Evolutionary conservation across 768 basidiomycete genomes (phyloP).

Genomic region (Leccinellum luteum): DNA sequence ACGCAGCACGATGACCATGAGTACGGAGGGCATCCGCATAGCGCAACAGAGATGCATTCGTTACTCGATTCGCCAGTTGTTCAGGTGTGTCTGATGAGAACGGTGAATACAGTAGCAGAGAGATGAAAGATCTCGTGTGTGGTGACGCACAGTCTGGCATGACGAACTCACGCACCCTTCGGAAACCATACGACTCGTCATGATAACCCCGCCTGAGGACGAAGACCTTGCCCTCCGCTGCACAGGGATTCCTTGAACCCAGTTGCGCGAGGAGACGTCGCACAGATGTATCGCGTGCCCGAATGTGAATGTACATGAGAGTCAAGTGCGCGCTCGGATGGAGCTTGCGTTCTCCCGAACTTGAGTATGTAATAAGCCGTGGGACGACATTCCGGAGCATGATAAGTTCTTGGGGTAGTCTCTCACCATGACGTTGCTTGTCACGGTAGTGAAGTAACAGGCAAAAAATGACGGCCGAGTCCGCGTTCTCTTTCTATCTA

Average conservation of each 20-base stretch:
- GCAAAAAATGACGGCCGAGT: too few relatives aligned
- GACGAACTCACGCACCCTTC: conserved; percentile 57
- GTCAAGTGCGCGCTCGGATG: conserved; percentile 11
- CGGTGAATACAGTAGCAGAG: neutral
- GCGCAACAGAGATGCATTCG: conserved; percentile 76
- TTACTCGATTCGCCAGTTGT: conserved; percentile 64
- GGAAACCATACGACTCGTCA: conserved; percentile 78
- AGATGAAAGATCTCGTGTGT: neutral
- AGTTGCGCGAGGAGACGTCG: conserved; percentile 10
- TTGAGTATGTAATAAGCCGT: neutral
- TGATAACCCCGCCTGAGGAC: conserved; percentile 49
- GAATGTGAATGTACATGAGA: conserved; percentile 21
- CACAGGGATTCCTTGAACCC: neutral
- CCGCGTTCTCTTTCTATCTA: too few relatives aligned
- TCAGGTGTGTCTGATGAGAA: conserved; percentile 50
- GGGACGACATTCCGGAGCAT: neutral
- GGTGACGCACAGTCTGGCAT: conserved; percentile 68
- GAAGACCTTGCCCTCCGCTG: conserved; percentile 16
- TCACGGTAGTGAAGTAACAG: too few relatives aligned
- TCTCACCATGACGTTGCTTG: neutral
- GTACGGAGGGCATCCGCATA: conserved; percentile 88
- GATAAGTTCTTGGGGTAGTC: too few relatives aligned
- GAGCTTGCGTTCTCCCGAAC: conserved; percentile 10
- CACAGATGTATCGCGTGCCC: conserved; percentile 12
- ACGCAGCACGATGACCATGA: conserved; percentile 81